Evolutionary conservation across 2,329 filamentous ascomycete genomes (phyloP).

Genomic region (Penicillium sp.): DNA sequence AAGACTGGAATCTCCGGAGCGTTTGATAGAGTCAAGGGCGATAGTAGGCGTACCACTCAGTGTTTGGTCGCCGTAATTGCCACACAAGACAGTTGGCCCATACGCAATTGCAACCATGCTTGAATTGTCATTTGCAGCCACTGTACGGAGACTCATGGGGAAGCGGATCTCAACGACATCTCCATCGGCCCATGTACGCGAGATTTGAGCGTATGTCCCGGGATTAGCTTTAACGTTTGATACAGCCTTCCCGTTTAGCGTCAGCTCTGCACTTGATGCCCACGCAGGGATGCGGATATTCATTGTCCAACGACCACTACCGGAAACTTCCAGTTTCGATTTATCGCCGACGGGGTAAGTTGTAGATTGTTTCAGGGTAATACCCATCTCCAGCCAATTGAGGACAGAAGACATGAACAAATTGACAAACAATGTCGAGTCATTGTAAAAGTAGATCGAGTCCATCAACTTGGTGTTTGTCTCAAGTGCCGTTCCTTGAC

Average conservation of each 20-base stretch:
- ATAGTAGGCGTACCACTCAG: background rate
- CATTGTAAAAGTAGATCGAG: conserved; percentile 51
- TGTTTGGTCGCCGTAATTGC: background rate
- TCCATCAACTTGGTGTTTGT: conserved; percentile 56
- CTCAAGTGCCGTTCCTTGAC: conserved; percentile 53
- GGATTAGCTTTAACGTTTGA: background rate
- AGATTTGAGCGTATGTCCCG: background rate
- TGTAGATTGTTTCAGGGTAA: background rate
- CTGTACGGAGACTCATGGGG: background rate
- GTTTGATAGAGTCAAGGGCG: background rate
- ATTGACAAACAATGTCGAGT: conserved; percentile 21
- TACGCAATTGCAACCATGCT: background rate
- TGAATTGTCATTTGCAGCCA: background rate
- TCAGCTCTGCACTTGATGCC: background rate
- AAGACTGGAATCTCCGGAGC: background rate
- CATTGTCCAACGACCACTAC: background rate
- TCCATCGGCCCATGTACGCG: background rate
- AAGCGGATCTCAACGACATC: background rate
- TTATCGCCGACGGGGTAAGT: background rate
- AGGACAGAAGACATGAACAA: background rate
- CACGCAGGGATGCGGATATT: background rate
- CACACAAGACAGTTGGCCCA: background rate
- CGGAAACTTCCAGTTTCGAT: background rate
- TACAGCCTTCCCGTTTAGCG: background rate
- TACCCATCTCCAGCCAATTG: background rate